Percentiles rank a stretch among this genome's conserved stretches.
Conservation (phyloP, 306 rosid genomes). For the Glycyrrhiza uralensis region DNA sequence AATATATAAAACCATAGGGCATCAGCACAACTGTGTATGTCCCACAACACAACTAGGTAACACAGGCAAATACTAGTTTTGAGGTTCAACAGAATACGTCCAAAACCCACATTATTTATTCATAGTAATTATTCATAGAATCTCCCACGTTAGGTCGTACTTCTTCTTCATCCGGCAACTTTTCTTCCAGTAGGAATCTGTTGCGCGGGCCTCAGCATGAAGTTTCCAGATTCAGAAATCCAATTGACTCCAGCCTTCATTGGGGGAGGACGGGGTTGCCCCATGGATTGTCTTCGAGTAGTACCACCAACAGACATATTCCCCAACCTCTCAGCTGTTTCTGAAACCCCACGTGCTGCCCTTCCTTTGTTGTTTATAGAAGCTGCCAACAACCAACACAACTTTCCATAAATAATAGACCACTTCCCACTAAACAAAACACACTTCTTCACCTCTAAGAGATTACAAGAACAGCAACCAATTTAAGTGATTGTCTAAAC, state of each 20-base stretch:
- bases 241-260: slow-evolving; percentile 88
- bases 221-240: slow-evolving; percentile 62
- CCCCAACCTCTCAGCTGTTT: slow-evolving; percentile 69
- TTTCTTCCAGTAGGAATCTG: slow-evolving; percentile 65
- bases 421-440: neutral
- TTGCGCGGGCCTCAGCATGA: slow-evolving; percentile 53
- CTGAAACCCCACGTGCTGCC: slow-evolving; percentile 57
- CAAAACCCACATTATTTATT: neutral
- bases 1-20: neutral
- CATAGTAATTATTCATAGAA: neutral
- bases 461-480: neutral
- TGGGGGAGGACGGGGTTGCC: slow-evolving; percentile 56
- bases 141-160: neutral
- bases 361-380: slow-evolving; percentile 56
- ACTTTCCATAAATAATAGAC: neutral
- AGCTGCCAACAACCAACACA: slow-evolving; percentile 40
- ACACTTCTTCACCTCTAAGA: neutral
- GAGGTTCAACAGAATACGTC: neutral
- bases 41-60: neutral
- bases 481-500: neutral
- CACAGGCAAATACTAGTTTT: slow-evolving; percentile 3
- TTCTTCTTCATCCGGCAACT: slow-evolving; percentile 71
- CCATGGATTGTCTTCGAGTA: slow-evolving; percentile 48
- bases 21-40: slow-evolving; percentile 3
- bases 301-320: slow-evolving; percentile 66